phyloP scores from a whole-genome alignment of 768 basidiomycete genomes.

The Calocybe cyanea region DNA sequence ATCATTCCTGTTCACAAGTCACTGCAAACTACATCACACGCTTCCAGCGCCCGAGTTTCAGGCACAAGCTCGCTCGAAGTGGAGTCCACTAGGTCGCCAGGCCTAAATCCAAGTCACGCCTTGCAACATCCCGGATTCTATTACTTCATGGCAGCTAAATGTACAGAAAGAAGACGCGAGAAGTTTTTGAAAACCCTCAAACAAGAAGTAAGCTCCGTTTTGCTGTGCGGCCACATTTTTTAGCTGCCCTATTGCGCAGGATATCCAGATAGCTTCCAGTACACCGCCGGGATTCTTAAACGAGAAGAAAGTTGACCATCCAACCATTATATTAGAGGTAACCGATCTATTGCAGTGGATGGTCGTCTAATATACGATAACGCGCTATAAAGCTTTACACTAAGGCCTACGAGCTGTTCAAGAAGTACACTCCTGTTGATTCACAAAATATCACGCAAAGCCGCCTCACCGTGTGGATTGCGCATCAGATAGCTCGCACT shows the following conservation, averaged over 20 bases:
- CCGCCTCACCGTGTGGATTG: conserved; percentile 86
- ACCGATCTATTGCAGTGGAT: conserved; percentile 7
- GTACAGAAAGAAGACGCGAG: conserved; percentile 72
- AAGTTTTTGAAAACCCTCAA: conserved; percentile 60
- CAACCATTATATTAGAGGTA: conserved; percentile 80
- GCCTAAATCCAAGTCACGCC: conserved; percentile 76
- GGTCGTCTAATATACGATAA: neutral
- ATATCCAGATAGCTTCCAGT: conserved; percentile 30
- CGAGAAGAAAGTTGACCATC: conserved; percentile 91
- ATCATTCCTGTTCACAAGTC: conserved; percentile 59
- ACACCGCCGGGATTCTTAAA: conserved; percentile 74
- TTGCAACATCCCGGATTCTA: conserved; percentile 92
- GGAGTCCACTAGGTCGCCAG: conserved; percentile 58
- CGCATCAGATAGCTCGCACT: conserved; percentile 83
- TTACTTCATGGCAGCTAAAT: conserved; percentile 84
- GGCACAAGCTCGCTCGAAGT: conserved; percentile 35
- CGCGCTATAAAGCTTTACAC: conserved; percentile 68
- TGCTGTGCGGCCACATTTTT: neutral
- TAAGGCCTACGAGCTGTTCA: conserved; percentile 91
- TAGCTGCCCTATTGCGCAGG: conserved; percentile 13
- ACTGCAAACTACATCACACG: conserved; percentile 12
- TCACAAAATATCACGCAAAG: conserved; percentile 53
- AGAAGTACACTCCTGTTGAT: conserved; percentile 55
- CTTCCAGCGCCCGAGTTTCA: conserved; percentile 7
- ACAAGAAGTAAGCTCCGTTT: conserved; percentile 43